Percentiles rank a stretch among this genome's conserved stretches.
phyloP scores from a whole-genome alignment of 1,139 yeast genomes.

The Blastobotrys buckinghamii region DNA sequence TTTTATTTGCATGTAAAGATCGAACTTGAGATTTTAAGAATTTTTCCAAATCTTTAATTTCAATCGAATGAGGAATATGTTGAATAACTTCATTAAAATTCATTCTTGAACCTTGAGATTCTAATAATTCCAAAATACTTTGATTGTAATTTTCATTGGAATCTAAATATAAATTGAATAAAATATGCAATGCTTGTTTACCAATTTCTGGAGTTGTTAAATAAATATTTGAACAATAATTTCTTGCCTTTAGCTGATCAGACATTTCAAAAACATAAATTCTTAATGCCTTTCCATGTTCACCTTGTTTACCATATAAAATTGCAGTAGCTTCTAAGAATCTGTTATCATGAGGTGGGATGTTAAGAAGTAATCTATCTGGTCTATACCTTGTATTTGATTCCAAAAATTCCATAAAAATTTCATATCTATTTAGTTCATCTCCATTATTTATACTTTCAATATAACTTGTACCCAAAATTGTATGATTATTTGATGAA shows the following conservation, averaged over 20 bases:
- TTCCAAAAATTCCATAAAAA: slow-evolving; percentile 27
- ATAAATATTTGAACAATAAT: slow-evolving; percentile 50
- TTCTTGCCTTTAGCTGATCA: slow-evolving; percentile 53
- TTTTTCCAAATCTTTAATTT: slow-evolving; percentile 40
- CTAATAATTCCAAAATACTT: slow-evolving; percentile 43
- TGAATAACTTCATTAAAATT: slow-evolving; percentile 46
- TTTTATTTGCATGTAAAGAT: slow-evolving; percentile 28
- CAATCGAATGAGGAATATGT: slow-evolving; percentile 46
- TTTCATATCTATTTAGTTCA: slow-evolving; percentile 18
- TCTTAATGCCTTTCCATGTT: slow-evolving; percentile 60
- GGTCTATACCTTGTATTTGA: slow-evolving; percentile 33
- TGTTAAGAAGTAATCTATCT: slow-evolving; percentile 28
- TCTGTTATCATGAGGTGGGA: slow-evolving; percentile 25
- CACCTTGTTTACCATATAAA: slow-evolving; percentile 54
- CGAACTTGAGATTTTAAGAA: slow-evolving; percentile 48
- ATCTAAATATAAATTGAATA: slow-evolving; percentile 33
- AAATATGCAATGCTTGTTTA: slow-evolving; percentile 27
- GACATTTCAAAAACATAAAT: slow-evolving; percentile 54
- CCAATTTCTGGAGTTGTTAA: slow-evolving; percentile 40
- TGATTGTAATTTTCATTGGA: slow-evolving; percentile 30
- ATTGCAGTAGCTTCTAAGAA: slow-evolving; percentile 46
- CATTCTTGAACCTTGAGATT: slow-evolving; percentile 49
- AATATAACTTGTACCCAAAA: slow-evolving; percentile 53
- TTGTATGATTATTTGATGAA: slow-evolving; percentile 46
- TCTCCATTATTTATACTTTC: slow-evolving; percentile 28